Conservation (phyloP, 1,284 basidiomycete species). For the Neonothopanus nambi region DNA sequence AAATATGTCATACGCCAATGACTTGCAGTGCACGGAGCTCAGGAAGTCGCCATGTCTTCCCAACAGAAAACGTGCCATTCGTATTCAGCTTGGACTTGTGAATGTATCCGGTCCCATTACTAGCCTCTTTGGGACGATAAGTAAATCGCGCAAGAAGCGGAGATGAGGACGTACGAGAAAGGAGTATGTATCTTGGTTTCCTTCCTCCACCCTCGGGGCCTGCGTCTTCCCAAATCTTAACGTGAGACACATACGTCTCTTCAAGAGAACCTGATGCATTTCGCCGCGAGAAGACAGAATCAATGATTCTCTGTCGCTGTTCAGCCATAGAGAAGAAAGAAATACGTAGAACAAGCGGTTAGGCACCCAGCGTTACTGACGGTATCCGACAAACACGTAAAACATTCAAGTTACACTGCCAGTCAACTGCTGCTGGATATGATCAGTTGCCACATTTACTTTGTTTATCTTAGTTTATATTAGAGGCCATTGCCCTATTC, state of each 20-base stretch:
- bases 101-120: constrained; percentile 68
- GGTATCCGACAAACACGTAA: too few relatives aligned
- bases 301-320: constrained; percentile 71
- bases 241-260: constrained; percentile 81
- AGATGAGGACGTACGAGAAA: constrained; percentile 69
- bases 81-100: constrained; percentile 97
- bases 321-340: constrained; percentile 48
- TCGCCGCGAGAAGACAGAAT: constrained; percentile 79
- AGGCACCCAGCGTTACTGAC: neutral
- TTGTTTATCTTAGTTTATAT: too few relatives aligned
- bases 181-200: constrained; percentile 85
- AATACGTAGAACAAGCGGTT: neutral
- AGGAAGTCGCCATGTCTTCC: constrained; percentile 92
- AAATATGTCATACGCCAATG: constrained; percentile 55
- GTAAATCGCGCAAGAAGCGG: constrained; percentile 12
- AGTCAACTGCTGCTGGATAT: too few relatives aligned
- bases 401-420: too few relatives aligned
- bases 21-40: constrained; percentile 85
- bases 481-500: too few relatives aligned
- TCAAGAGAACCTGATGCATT: constrained; percentile 62
- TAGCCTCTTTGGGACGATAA: constrained; percentile 51
- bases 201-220: constrained; percentile 60
- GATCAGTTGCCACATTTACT: too few relatives aligned
- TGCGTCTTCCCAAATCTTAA: constrained; percentile 89
- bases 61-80: constrained; percentile 94